A percentile compares a stretch with the other conserved stretches of the same genome.
Evolutionary conservation across 2,329 filamentous ascomycete genomes (phyloP).

Genomic region (Leptographium flavum): DNA sequence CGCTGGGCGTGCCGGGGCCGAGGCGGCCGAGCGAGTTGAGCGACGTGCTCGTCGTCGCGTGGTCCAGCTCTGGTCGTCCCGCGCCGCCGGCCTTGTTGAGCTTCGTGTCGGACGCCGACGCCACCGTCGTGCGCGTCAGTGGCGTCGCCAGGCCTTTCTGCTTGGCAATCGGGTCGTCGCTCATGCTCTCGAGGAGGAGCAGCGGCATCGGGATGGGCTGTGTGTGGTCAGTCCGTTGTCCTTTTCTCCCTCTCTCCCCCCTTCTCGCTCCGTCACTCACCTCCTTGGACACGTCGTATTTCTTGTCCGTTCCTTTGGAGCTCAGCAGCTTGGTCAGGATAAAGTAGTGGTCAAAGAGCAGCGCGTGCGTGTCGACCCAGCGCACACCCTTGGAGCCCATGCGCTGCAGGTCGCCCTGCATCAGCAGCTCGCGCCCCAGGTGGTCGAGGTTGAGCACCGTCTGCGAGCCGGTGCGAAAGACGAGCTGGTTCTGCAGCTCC

Average conservation of each 20-base stretch:
- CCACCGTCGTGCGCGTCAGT: constrained; percentile 43
- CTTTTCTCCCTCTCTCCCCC: no score
- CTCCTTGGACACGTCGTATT: constrained; percentile 89
- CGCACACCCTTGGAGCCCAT: constrained; percentile 80
- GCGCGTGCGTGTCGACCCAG: constrained; percentile 85
- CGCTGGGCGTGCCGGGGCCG: constrained; percentile 34
- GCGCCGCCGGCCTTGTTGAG: constrained; percentile 41
- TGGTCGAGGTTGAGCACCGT: constrained; percentile 85
- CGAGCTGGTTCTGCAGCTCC: constrained; percentile 70
- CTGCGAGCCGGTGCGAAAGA: constrained; percentile 77
- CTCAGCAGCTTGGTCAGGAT: constrained; percentile 73
- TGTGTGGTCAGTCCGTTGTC: neutral
- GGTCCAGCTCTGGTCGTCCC: constrained; percentile 47
- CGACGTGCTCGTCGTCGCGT: constrained; percentile 54
- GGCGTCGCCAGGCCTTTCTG: constrained; percentile 58
- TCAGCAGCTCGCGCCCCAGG: constrained; percentile 79
- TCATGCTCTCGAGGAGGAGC: constrained; percentile 78
- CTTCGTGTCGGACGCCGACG: constrained; percentile 38
- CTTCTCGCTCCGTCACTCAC: constrained; percentile 26
- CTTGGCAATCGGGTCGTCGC: constrained; percentile 82
- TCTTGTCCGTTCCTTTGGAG: constrained; percentile 60
- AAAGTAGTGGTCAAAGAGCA: constrained; percentile 93
- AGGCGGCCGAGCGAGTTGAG: constrained; percentile 37
- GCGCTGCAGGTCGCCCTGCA: constrained; percentile 76
- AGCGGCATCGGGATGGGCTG: constrained; percentile 92